Percentiles rank a stretch among this genome's conserved stretches.
Conservation (phyloP, 2,329 filamentous ascomycete genomes). For the Penicillium fuscoglaucum region DNA sequence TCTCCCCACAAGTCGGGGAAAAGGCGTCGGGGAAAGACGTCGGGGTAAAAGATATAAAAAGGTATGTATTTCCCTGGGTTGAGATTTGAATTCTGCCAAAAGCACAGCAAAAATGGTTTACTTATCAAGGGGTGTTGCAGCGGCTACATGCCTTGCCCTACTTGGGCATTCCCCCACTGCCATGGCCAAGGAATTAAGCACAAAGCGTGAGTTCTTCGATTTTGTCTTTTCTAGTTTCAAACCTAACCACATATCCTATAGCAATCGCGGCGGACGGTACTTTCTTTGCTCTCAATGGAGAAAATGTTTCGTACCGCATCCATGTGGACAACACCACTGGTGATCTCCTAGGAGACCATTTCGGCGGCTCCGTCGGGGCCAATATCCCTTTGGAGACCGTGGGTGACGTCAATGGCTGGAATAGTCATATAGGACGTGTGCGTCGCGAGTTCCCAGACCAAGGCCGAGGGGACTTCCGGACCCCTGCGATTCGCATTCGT, state of each 20-base stretch:
- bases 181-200: slow-evolving; percentile 1
- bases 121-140: background rate
- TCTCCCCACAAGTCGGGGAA: background rate
- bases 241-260: slow-evolving; percentile 21
- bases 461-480: slow-evolving; percentile 63
- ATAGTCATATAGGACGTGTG: slow-evolving; percentile 50
- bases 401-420: slow-evolving; percentile 54
- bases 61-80: background rate
- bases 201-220: background rate
- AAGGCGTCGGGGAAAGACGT: background rate
- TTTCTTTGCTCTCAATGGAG: slow-evolving; percentile 58
- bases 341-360: slow-evolving; percentile 63
- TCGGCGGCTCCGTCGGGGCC: slow-evolving; percentile 58
- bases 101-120: slow-evolving; percentile 5
- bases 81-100: background rate
- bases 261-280: slow-evolving; percentile 57
- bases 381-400: slow-evolving; percentile 47
- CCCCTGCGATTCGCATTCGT: slow-evolving; percentile 61
- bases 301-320: slow-evolving; percentile 62
- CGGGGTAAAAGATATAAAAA: slow-evolving; percentile 4
- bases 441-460: slow-evolving; percentile 65
- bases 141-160: slow-evolving; percentile 1
- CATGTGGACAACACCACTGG: slow-evolving; percentile 59
- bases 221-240: background rate
- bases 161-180: background rate